A percentile compares a stretch with the other conserved stretches of the same genome.
Conservation (phyloP, 2,329 filamentous ascomycete genomes). For the Xylaria sp. region DNA sequence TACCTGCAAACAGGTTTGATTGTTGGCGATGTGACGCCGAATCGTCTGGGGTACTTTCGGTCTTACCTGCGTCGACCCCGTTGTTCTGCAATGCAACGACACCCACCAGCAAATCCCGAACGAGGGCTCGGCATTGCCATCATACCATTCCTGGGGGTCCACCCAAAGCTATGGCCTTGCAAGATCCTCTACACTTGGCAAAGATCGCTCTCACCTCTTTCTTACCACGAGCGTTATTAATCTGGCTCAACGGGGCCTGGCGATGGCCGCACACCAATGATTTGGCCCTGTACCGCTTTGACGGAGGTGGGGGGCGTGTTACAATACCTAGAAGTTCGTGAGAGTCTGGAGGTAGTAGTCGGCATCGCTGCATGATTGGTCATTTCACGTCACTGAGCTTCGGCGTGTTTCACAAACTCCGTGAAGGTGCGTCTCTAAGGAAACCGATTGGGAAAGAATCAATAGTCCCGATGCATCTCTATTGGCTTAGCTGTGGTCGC, state of each 20-base stretch:
- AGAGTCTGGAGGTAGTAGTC: constrained; percentile 5
- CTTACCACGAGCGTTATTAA: background rate
- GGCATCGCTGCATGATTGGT: constrained; percentile 13
- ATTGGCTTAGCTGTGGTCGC: constrained; percentile 11
- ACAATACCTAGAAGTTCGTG: background rate
- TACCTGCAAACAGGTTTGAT: constrained; percentile 6
- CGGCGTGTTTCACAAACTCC: constrained; percentile 19
- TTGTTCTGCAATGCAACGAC: constrained; percentile 33
- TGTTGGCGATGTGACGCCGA: constrained; percentile 16
- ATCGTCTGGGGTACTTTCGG: constrained; percentile 25
- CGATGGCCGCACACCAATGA: constrained; percentile 5
- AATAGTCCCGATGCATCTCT: background rate
- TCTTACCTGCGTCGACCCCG: constrained; percentile 27
- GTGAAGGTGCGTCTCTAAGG: constrained; percentile 1
- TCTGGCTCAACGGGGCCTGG: background rate
- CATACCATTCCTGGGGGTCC: constrained; percentile 20
- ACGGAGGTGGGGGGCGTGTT: background rate
- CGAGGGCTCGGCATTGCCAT: constrained; percentile 26
- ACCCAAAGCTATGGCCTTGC: constrained; percentile 8
- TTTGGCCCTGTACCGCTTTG: background rate
- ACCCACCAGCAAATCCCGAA: constrained; percentile 32
- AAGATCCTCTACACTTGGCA: constrained; percentile 10
- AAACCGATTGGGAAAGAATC: constrained; percentile 8
- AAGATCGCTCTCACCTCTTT: constrained; percentile 1
- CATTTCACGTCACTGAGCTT: constrained; percentile 3